phyloP scores from a whole-genome alignment of 441 rosid genomes.

The Adansonia grandidieri region DNA sequence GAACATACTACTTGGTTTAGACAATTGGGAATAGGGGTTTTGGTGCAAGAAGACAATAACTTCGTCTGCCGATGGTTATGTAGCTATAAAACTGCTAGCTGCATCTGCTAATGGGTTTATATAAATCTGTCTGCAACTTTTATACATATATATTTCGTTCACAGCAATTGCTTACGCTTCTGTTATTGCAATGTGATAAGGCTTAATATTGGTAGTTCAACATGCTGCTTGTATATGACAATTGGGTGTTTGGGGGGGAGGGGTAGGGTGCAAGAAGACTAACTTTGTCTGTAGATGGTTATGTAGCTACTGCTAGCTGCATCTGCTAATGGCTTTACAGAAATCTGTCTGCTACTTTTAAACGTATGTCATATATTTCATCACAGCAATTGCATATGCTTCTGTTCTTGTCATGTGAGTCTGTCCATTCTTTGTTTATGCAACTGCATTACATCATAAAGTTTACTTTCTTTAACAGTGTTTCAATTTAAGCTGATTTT shows the following conservation, averaged over 20 bases:
- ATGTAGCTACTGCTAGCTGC: conserved; percentile 1
- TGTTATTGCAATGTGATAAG: neutral
- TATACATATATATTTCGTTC: neutral
- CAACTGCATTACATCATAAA: neutral
- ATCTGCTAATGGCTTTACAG: neutral
- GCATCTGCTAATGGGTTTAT: neutral
- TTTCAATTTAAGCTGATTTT: neutral
- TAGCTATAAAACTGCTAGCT: neutral
- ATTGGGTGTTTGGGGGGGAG: neutral
- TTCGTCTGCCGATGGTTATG: neutral
- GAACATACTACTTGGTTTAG: neutral
- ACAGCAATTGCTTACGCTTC: neutral
- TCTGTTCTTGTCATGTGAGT: neutral
- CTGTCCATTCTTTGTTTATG: neutral
- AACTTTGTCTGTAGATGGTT: conserved; percentile 1
- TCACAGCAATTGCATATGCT: neutral
- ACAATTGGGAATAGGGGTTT: neutral
- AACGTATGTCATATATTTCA: neutral
- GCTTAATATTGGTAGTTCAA: neutral
- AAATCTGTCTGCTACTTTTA: neutral
- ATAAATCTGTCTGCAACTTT: neutral
- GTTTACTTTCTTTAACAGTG: neutral
- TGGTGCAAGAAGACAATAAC: neutral
- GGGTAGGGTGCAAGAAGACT: neutral
- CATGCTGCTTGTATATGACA: neutral